Percentiles rank a stretch among this genome's conserved stretches.
phyloP scores from a whole-genome alignment of 164 flowering plant species.

The Liriodendron chinense region DNA sequence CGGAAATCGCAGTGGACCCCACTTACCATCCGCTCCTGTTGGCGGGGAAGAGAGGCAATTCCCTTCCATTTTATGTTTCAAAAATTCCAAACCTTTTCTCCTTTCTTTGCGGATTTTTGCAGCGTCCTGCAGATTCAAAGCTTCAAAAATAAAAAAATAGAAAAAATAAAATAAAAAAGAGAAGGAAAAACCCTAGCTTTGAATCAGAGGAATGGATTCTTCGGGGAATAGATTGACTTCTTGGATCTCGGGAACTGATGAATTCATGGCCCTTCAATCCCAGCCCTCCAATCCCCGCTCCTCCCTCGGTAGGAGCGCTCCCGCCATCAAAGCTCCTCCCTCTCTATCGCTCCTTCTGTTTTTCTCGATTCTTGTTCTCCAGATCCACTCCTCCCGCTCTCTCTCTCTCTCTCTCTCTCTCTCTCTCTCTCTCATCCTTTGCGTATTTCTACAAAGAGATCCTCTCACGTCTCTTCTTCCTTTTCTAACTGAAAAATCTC shows the following conservation, averaged over 20 bases:
- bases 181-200: constrained; percentile 5
- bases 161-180: neutral
- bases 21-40: too few species aligned
- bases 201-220: constrained; percentile 5
- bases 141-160: neutral
- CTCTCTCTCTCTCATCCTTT: constrained; percentile 6
- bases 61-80: neutral
- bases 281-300: neutral
- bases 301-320: neutral
- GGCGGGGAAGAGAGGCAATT: neutral
- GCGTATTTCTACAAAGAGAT: constrained; percentile 4
- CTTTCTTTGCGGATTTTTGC: neutral
- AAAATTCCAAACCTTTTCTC: neutral
- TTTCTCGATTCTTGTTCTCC: constrained; percentile 13
- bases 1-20: too few species aligned
- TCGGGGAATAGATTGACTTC: constrained; percentile 13
- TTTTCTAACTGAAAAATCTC: neutral
- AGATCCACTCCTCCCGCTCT: constrained; percentile 24
- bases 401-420: constrained; percentile 1
- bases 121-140: neutral
- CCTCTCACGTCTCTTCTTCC: constrained; percentile 14
- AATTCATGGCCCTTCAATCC: neutral
- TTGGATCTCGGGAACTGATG: constrained; percentile 14
- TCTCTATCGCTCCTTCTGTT: neutral
- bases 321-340: neutral